Conservation (phyloP, 2,329 filamentous ascomycete species). For the Botryotinia convoluta region DNA sequence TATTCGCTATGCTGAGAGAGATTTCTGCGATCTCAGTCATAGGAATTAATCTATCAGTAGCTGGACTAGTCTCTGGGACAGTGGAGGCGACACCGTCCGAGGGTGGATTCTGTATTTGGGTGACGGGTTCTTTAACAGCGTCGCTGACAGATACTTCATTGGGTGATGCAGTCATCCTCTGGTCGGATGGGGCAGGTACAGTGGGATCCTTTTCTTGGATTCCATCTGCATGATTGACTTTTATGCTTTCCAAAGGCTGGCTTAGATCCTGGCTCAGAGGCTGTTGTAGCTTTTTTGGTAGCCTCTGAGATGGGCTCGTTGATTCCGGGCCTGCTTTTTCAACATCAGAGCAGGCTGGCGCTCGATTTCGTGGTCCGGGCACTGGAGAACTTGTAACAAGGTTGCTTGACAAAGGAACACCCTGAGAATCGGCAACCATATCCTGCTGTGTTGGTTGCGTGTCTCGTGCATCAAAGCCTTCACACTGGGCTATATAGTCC, state of each 20-base stretch:
- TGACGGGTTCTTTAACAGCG: constrained; percentile 14
- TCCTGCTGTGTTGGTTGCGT: constrained; percentile 29
- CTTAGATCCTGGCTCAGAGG: neutral
- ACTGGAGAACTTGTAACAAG: constrained; percentile 10
- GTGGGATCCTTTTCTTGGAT: neutral
- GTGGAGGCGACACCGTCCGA: constrained; percentile 24
- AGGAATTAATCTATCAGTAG: constrained; percentile 24
- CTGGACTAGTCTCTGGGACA: constrained; percentile 38
- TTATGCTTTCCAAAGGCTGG: neutral
- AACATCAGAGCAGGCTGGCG: neutral
- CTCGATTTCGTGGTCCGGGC: neutral
- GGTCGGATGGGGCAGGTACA: neutral
- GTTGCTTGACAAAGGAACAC: constrained; percentile 3
- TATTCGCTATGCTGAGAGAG: constrained; percentile 26
- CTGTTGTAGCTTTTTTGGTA: neutral
- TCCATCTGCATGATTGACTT: neutral
- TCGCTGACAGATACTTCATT: constrained; percentile 24
- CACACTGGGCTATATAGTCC: constrained; percentile 33
- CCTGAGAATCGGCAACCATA: constrained; percentile 35
- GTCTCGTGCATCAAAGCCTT: constrained; percentile 31
- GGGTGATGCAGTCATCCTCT: constrained; percentile 22
- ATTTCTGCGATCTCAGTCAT: constrained; percentile 34
- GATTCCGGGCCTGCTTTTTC: neutral
- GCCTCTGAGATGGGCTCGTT: neutral
- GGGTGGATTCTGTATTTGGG: constrained; percentile 14